phyloP scores from a whole-genome alignment of 2,329 filamentous ascomycete species.

The Atkinsonella hypoxylon region DNA sequence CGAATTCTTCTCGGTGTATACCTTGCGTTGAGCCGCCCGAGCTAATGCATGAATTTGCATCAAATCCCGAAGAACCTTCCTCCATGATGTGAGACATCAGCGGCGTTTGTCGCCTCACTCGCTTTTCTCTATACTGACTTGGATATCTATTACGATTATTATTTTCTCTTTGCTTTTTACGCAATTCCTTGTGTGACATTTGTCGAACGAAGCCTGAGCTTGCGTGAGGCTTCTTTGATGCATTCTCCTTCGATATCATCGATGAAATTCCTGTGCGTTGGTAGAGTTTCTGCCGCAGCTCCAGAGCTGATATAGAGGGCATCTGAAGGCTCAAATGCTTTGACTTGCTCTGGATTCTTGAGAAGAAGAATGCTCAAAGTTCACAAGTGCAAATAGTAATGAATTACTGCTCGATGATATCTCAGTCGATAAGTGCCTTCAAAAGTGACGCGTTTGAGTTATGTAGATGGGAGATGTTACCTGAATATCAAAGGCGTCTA shows the following conservation, averaged over 20 bases:
- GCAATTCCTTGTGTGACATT: conserved; percentile 46
- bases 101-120: neutral
- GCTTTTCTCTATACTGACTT: conserved; percentile 7
- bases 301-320: conserved; percentile 16
- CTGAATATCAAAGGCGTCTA: no score
- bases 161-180: conserved; percentile 53
- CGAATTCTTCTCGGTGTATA: neutral
- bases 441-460: no score
- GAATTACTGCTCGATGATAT: neutral
- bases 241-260: neutral
- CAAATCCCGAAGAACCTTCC: neutral
- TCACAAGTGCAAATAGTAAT: neutral
- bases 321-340: conserved; percentile 5
- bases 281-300: conserved; percentile 26
- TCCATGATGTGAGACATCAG: neutral
- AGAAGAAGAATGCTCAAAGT: neutral
- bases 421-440: no score
- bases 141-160: conserved; percentile 32
- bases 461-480: no score
- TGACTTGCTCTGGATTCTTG: no score
- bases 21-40: neutral
- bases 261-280: conserved; percentile 23
- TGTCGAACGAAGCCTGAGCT: conserved; percentile 2
- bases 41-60: neutral
- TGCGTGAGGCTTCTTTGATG: neutral